Evolutionary conservation across 805 yeast genomes (phyloP).

Genomic region (Kuraishia molischiana): DNA sequence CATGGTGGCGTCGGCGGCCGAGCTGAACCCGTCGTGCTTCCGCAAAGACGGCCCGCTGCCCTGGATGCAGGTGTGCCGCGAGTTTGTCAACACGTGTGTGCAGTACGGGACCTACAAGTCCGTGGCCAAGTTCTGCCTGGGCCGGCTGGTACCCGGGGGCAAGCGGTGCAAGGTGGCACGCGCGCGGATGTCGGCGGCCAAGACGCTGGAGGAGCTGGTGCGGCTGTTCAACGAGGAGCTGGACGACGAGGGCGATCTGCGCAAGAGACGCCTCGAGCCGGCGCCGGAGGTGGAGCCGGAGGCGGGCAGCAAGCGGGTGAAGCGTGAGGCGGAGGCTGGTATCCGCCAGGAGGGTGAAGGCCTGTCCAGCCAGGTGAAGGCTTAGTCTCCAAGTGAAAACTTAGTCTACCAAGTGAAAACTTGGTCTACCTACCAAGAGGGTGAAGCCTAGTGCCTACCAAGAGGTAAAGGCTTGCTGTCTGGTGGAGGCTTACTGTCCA

Average conservation of each 20-base stretch:
- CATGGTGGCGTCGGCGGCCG: slow-evolving; percentile 92
- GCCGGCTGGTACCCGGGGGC: slow-evolving; percentile 57
- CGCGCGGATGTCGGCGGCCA: slow-evolving; percentile 29
- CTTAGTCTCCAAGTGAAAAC: no score
- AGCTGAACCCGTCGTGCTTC: slow-evolving; percentile 77
- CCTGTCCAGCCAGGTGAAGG: no score
- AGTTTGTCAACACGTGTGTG: slow-evolving; percentile 45
- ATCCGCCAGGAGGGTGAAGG: no score
- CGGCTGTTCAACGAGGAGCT: slow-evolving; percentile 21
- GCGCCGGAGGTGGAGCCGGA: no score
- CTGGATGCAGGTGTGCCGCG: slow-evolving; percentile 46
- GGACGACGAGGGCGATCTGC: slow-evolving; percentile 24
- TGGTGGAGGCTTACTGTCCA: no score
- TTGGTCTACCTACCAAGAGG: no score
- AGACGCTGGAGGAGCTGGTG: slow-evolving; percentile 40
- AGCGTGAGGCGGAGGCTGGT: no score
- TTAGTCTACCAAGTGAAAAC: no score
- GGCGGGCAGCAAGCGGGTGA: no score
- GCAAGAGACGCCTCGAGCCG: no score
- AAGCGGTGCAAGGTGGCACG: slow-evolving; percentile 2
- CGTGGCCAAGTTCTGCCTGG: slow-evolving; percentile 74
- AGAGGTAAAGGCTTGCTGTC: no score
- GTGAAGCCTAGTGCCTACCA: no score
- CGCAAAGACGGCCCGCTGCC: slow-evolving; percentile 27
- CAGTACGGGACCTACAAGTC: slow-evolving; percentile 52